Base-by-base conservation (phyloP, 2,329 filamentous ascomycete genomes). In the Penicillium aurantiogriseum region DNA sequence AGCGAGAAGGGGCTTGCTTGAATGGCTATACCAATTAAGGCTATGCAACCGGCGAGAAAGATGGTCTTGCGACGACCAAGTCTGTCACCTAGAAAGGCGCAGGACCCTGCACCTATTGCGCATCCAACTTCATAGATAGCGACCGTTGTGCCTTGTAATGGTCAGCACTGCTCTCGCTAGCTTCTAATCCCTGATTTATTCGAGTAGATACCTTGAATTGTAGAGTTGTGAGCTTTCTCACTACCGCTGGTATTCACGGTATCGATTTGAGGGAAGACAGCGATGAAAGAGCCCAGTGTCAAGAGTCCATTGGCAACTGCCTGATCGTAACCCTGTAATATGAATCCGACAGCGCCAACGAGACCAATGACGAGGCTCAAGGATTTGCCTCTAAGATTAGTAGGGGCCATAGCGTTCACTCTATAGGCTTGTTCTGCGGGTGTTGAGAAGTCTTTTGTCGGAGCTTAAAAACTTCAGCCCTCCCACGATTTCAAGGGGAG, bases 51-150 rank as follows among this genome's bases (percentile, higher is more conserved):
- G 5, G 61, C 63, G 7, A 59, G 23, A 25, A 65, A 59, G 2
- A 65, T 63, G 2, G 57, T 63, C 23, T 51, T 60, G 29, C 61
- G 56, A 25, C 63, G 63, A 45, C 61, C 62, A n/a, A 65, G 62
- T 25, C 52, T 53, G 42, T 64, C 63, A 21, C 62, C 63, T 4
- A 63, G 38, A 36, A 59, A 55, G 21, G 50, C 57, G 31, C 60
- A 58, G 23, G 38, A 52, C 4, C 61, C 44, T 27, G 59, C 64
- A 40, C 63, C 63, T 5, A 68, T 17, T 15, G 65, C 63, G 44
- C 66, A 68, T 21, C 66, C 66, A 15, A 67, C 60, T 56, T 67
- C 65, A 49, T 67, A 67, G 19, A 67, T 66, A 19, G 65, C 65
- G 44, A 67, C 63, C 33, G 58, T 61, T 29, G 65, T 67, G 17